These are phyloP conservation scores for Cryptococcus floricola DNA, from an alignment of 1,284 basidiomycete genomes.

Conservation along the genomic window DNA sequence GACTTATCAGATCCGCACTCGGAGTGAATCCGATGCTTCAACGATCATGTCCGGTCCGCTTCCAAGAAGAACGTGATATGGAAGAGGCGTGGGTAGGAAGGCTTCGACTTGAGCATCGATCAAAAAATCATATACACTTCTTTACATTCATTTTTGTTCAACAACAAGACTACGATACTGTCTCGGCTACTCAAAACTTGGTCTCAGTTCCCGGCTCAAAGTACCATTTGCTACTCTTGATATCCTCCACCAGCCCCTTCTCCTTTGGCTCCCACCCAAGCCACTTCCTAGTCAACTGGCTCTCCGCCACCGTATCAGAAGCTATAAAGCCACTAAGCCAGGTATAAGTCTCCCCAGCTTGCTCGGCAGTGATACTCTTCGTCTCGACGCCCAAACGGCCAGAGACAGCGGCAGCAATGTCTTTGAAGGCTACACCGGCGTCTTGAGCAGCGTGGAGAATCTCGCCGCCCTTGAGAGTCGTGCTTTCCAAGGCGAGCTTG, in stretches of 20 bases:
- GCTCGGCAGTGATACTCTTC: constrained; percentile 9
- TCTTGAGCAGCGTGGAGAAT: constrained; percentile 22
- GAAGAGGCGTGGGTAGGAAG: too few species aligned
- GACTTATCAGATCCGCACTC: too few species aligned
- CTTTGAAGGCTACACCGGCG: constrained; percentile 9
- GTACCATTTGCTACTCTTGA: constrained; percentile 5
- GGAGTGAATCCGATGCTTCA: too few species aligned
- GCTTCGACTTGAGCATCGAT: too few species aligned
- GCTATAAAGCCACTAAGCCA: constrained; percentile 2
- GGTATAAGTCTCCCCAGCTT: constrained; percentile 17
- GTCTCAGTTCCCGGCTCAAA: neutral
- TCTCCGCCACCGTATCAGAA: neutral
- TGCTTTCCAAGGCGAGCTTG: constrained; percentile 23
- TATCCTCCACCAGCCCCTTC: constrained; percentile 8
- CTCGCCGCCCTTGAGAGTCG: constrained; percentile 8
- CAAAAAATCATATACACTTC: too few species aligned
- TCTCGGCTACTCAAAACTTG: too few species aligned
- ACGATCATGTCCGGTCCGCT: too few species aligned
- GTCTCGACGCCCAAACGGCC: constrained; percentile 12
- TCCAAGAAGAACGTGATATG: too few species aligned
- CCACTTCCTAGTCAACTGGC: constrained; percentile 3
- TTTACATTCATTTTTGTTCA: too few species aligned
- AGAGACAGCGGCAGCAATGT: constrained; percentile 20
- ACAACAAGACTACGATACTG: too few species aligned
- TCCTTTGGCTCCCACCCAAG: constrained; percentile 13